Evolutionary conservation across 1,139 yeast genomes (phyloP).

Genomic region (Maudiozyma humilis): DNA sequence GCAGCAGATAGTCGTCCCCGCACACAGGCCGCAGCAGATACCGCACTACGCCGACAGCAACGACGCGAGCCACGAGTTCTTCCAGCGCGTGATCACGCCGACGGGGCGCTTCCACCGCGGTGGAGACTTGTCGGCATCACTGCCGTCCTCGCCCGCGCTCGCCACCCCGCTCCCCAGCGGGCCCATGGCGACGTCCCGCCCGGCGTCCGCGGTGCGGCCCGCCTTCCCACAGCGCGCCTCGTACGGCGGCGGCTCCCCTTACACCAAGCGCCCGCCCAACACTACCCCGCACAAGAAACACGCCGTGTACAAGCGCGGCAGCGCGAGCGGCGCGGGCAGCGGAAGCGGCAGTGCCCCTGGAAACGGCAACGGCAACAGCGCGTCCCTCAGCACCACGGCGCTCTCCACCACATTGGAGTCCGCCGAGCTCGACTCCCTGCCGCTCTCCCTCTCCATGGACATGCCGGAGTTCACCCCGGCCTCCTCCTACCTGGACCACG

Average conservation of each 20-base stretch:
- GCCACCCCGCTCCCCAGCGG: not conserved
- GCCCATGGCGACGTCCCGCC: not conserved
- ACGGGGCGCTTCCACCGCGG: not conserved
- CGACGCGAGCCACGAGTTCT: not conserved
- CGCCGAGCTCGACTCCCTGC: not conserved
- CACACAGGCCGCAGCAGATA: too few relatives aligned
- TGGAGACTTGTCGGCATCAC: not conserved
- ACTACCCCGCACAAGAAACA: too few relatives aligned
- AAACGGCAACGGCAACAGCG: too few relatives aligned
- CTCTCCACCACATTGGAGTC: conserved; percentile 1
- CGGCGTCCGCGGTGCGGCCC: conserved; percentile 1
- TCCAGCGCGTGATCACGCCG: not conserved
- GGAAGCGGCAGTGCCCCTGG: not conserved
- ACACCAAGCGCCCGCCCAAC: not conserved
- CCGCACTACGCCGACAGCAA: not conserved
- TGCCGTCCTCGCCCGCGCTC: conserved; percentile 24
- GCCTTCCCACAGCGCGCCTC: not conserved
- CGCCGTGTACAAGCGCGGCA: too few relatives aligned
- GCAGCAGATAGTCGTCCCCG: not conserved
- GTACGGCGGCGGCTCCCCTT: conserved; percentile 2
- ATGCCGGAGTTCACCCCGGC: not conserved
- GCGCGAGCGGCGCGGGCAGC: not conserved
- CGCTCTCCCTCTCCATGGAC: not conserved
- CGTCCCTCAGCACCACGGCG: conserved; percentile 1
- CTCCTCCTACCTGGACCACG: not conserved